Conservation (phyloP, 768 basidiomycete species). For the Russula olivacea region DNA sequence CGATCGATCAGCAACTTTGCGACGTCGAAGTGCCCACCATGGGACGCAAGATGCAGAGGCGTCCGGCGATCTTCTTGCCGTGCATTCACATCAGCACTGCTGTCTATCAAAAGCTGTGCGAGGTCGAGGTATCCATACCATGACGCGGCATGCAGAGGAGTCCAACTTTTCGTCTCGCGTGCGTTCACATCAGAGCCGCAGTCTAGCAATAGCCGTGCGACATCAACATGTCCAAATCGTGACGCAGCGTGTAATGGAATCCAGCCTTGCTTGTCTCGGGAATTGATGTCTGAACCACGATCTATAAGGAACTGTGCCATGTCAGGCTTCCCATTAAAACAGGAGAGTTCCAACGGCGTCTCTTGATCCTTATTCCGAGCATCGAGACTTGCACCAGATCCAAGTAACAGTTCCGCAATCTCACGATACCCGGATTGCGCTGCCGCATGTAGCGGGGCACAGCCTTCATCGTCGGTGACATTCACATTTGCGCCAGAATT, state of each 20-base stretch:
- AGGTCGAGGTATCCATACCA: background rate
- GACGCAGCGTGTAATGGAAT: background rate
- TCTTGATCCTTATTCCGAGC: no score
- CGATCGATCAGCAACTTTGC: background rate
- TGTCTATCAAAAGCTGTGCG: background rate
- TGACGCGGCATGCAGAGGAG: background rate
- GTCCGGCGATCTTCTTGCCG: background rate
- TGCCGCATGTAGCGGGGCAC: background rate
- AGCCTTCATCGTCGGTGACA: background rate
- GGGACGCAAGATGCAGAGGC: background rate
- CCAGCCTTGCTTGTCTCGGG: background rate
- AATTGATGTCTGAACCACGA: background rate
- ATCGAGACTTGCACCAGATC: background rate
- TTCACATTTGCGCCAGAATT: background rate
- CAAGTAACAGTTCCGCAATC: background rate
- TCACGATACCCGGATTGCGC: background rate
- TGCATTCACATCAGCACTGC: background rate
- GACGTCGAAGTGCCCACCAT: background rate
- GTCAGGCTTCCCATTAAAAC: background rate
- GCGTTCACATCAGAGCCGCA: background rate
- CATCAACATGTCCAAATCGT: background rate
- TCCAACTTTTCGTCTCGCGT: background rate
- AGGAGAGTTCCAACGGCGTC: background rate
- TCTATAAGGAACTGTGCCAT: background rate
- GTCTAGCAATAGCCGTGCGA: background rate